These are phyloP conservation scores for Gynochthodes officinalis DNA, from an alignment of 257 asterid species.

Conservation along the genomic window DNA sequence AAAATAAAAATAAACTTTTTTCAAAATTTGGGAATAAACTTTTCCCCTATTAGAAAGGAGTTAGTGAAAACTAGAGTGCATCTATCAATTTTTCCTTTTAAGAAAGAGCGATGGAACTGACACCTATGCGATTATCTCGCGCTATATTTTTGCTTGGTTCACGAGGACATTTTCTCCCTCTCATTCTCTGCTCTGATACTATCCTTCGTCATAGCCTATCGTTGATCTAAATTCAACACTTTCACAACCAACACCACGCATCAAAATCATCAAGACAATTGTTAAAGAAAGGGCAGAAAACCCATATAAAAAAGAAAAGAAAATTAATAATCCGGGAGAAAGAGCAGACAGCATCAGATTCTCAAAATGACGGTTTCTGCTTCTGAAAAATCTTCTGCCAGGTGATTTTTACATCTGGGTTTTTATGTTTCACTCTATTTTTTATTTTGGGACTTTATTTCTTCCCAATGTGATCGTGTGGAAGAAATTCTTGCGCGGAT, in stretches of 20 bases:
- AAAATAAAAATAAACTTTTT: too few relatives aligned
- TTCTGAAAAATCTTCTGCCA: neutral
- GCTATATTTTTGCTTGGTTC: neutral
- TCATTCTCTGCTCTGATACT: neutral
- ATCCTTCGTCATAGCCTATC: neutral
- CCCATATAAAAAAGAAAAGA: neutral
- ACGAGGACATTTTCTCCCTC: neutral
- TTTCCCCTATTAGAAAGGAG: too few relatives aligned
- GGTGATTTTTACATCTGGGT: slow-evolving; percentile 17
- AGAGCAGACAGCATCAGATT: neutral
- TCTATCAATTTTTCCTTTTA: neutral
- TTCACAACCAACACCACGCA: neutral
- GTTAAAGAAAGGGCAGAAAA: neutral
- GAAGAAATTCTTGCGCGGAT: neutral
- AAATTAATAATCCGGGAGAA: neutral
- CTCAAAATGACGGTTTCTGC: slow-evolving; percentile 14
- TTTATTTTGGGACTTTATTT: neutral
- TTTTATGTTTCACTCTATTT: neutral
- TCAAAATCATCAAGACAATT: neutral
- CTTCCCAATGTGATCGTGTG: neutral
- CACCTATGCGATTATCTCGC: neutral
- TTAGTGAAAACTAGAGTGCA: neutral
- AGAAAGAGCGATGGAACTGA: too few relatives aligned
- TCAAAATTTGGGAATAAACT: too few relatives aligned
- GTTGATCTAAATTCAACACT: neutral